These are phyloP conservation scores for Skeletonema grethae DNA, from an alignment of 108 stramenopile genomes.

Conservation along the genomic window DNA sequence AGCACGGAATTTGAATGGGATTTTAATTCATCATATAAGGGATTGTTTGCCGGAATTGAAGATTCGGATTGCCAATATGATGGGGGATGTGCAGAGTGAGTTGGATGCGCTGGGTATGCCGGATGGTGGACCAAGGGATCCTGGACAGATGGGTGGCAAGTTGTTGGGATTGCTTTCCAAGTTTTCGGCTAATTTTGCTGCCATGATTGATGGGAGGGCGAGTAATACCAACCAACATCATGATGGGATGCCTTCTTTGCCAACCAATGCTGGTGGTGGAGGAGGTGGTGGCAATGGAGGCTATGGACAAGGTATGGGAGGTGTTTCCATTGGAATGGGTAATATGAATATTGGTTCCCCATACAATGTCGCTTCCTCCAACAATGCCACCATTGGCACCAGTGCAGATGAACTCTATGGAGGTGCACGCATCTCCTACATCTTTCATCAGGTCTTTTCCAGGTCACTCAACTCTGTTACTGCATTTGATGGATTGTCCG, in stretches of 20 bases:
- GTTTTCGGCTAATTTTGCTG: slow-evolving; percentile 89
- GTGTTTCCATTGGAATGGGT: slow-evolving; percentile 31
- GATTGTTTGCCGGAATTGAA: slow-evolving; percentile 97
- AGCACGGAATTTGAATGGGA: slow-evolving; percentile 85
- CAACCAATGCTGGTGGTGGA: slow-evolving; percentile 9
- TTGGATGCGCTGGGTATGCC: slow-evolving; percentile 85
- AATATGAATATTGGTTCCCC: slow-evolving; percentile 30
- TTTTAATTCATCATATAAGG: slow-evolving; percentile 97
- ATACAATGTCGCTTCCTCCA: slow-evolving; percentile 9
- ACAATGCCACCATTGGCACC: slow-evolving; percentile 21
- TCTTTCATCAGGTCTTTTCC: slow-evolving; percentile 94
- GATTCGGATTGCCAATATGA: slow-evolving; percentile 84
- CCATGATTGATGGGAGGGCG: slow-evolving; percentile 89
- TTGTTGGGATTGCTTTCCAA: slow-evolving; percentile 89
- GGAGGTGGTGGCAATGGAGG: slow-evolving; percentile 29
- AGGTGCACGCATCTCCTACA: slow-evolving; percentile 94
- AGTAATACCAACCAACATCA: slow-evolving; percentile 50
- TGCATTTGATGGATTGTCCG: slow-evolving; percentile 93
- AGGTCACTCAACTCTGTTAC: slow-evolving; percentile 84
- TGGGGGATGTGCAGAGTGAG: slow-evolving; percentile 87
- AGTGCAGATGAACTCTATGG: slow-evolving; percentile 92
- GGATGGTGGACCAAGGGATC: slow-evolving; percentile 21
- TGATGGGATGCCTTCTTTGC: slow-evolving; percentile 37
- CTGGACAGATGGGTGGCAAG: slow-evolving; percentile 68
- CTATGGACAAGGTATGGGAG: slow-evolving; percentile 19